Conservation (phyloP, 2,329 filamentous ascomycete genomes). For the Epichloe typhina region DNA sequence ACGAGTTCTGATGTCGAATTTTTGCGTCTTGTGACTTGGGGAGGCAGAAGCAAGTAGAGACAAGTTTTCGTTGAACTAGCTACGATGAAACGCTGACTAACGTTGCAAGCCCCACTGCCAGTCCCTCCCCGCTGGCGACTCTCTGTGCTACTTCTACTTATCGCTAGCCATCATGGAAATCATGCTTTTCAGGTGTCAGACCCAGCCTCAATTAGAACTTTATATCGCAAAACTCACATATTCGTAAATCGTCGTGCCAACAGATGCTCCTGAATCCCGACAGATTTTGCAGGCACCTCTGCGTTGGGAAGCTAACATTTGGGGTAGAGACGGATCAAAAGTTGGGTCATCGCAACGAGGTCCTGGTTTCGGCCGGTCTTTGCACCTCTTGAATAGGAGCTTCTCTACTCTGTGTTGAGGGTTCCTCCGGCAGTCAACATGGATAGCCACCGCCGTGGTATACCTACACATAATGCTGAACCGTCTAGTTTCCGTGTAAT, state of each 20-base stretch:
- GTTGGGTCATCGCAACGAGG: neutral
- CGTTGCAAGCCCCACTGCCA: too few species aligned
- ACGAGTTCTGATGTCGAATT: too few species aligned
- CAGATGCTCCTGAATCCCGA: conserved; percentile 1
- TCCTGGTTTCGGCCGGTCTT: neutral
- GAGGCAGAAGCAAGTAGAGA: too few species aligned
- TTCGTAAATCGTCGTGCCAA: conserved; percentile 2
- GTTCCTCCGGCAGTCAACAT: conserved; percentile 1
- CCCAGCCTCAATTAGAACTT: neutral
- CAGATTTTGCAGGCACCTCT: conserved; percentile 2
- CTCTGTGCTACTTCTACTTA: neutral
- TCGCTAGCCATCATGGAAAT: neutral
- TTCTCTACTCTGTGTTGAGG: conserved; percentile 1
- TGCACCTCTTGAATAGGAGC: conserved; percentile 1
- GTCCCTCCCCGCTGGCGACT: too few species aligned
- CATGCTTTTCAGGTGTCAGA: neutral
- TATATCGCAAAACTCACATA: neutral
- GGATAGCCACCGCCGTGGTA: neutral
- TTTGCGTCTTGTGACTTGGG: too few species aligned
- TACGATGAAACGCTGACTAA: too few species aligned
- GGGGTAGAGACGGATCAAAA: neutral
- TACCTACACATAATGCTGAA: neutral
- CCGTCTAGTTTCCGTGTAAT: too few species aligned
- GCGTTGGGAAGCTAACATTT: neutral
- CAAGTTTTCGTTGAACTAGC: too few species aligned